Base-by-base conservation (phyloP, 441 rosid genomes). In the Gossypium aridum region DNA sequence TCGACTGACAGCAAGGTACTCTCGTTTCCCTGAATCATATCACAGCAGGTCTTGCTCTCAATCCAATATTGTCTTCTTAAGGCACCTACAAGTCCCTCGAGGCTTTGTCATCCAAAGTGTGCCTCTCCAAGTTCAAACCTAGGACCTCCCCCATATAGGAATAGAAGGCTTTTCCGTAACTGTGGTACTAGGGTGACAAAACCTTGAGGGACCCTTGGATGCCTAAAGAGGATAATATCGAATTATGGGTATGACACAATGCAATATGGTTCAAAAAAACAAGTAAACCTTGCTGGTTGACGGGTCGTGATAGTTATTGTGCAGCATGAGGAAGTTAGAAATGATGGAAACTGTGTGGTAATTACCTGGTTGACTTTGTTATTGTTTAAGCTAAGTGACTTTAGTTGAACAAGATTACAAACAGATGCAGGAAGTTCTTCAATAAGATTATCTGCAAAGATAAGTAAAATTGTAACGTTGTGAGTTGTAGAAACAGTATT, bases 341-440 rank as follows among this genome's bases (percentile, higher is more conserved):
- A 45, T 7, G 2, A 56, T 9, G 16, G 10, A 34, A 37, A 64
- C 0, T 17, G 14, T 8, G 25, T 3, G 2, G 23, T 6, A 20
- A 64, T 5, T 86, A 92, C 98, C 99, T 91, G 87, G 76, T 82
- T 87, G 76, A 94, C 80, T 61, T 82, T 83, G 75, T 94, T 94
- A 78, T 89, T 85, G 86, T 92, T 81, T 47, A 92, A 82, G 85
- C 86, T 81, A 61, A 94, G 90, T 2, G 91, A 92, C 83, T 92
- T 94, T 77, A 94, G 78, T 70, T 92, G 97, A 79, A 80, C 54
- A 61, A 94, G 92, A 85, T 85, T 91, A 83, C 97, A 87, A 67
- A 92, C 80, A 47, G 99, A 90, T 63, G 86, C 81, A 16, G 99
- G 98, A 64, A 94, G 89, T 72, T 84, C 94, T 77, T 92, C 90